These are phyloP conservation scores for Globisporangium ultimum DNA, from an alignment of 352 stramenopile species.

Conservation along the genomic window DNA sequence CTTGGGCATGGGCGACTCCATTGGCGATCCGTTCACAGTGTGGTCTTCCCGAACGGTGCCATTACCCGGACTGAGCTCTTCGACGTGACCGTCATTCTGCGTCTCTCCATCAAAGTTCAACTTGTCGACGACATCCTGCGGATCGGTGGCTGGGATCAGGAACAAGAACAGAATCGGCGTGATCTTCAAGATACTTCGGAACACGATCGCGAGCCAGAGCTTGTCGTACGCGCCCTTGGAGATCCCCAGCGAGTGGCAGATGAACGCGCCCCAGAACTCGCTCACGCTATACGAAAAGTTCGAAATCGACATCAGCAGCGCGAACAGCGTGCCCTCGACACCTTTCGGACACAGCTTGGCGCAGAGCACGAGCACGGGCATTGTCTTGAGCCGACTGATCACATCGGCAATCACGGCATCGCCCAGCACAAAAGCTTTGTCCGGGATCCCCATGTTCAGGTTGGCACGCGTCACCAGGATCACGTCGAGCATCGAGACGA, in stretches of 20 bases:
- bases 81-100: constrained; percentile 25
- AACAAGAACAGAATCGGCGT: constrained; percentile 90
- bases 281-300: constrained; percentile 93
- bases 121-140: constrained; percentile 72
- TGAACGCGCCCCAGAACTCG: constrained; percentile 89
- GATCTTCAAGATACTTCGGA: constrained; percentile 91
- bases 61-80: constrained; percentile 9
- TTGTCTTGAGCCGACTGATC: constrained; percentile 79
- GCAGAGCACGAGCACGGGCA: constrained; percentile 95
- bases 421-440: constrained; percentile 94
- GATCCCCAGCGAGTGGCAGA: constrained; percentile 89
- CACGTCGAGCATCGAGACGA: constrained; percentile 74
- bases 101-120: constrained; percentile 45
- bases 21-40: constrained; percentile 27
- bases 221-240: constrained; percentile 91
- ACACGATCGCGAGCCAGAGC: constrained; percentile 86
- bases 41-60: constrained; percentile 46
- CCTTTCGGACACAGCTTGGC: constrained; percentile 93
- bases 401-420: constrained; percentile 91
- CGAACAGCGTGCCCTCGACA: constrained; percentile 96
- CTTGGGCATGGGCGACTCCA: constrained; percentile 11
- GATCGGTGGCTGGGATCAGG: constrained; percentile 71
- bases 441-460: constrained; percentile 88
- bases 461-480: constrained; percentile 93
- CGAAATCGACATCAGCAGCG: constrained; percentile 96